Evolutionary conservation across 106 monocot genomes (phyloP), one percentile per base, ranked within the genome.

Genomic region (Platanthera guangdongensis): DNA sequence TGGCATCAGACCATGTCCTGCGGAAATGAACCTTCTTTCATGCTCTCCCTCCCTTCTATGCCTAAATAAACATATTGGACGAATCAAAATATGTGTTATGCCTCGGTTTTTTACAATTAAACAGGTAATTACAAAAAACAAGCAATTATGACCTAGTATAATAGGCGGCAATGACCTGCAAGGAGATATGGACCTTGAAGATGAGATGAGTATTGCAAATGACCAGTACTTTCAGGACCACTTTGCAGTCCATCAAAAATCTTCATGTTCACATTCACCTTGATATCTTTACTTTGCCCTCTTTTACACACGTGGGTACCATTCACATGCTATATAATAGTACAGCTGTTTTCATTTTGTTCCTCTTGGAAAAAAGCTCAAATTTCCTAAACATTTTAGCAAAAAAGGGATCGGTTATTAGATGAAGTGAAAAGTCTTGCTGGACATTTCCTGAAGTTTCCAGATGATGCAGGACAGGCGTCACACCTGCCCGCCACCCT

Each of bases 361-460:
- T 72, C 3, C 32, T 30, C 50, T 49, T 28, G 30, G 51, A 16
- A 12, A 32, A 6, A 16, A 60, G 65, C 22, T 30, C 57, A 78
- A 49, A 54, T 7, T 65, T n/a, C 25, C 47, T 71, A 53, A 60
- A 83, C 77, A 75, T 85, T 90, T 74, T 83, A 99, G 94, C 86
- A 86, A 90, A 94, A 94, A 78, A 92, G 91, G 69, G 94, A 99
- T 76, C 77, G 80, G 14, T 82, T 94, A 54, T 80, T 91, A 50
- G 85, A 87, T 75, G 96, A 97, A 91, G 92, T 92, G 14, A 94
- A 94, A 87, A 92, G 83, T 77, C 86, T 88, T 75, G 85, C 85
- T 25, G 93, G 88, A 4, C 87, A 87, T 54, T 50, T 80, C 57
- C 93, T 89, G 39, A 94, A 89, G 80, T 76, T 80, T 18, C 77